These are phyloP conservation scores for Vitis vinifera DNA, from an alignment of 164 flowering plant genomes.

Conservation along the genomic window DNA sequence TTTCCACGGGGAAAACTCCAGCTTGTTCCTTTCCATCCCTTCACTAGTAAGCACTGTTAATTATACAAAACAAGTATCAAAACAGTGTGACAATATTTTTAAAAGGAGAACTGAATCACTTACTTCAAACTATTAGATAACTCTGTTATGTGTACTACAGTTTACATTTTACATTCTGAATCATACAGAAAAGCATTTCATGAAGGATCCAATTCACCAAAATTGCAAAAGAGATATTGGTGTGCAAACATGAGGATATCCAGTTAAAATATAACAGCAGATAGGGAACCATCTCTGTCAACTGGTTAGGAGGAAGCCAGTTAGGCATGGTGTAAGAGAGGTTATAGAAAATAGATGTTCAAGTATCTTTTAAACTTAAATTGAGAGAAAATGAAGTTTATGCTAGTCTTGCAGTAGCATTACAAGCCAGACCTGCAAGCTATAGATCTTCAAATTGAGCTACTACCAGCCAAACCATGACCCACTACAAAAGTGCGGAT, in stretches of 20 bases:
- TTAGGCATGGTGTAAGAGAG: background rate
- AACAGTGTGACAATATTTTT: background rate
- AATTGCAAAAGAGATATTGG: background rate
- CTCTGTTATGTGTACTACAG: background rate
- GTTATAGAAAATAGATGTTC: too few species aligned
- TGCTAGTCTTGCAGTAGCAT: too few species aligned
- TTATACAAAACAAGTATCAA: background rate
- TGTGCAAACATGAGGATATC: background rate
- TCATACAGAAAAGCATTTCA: background rate
- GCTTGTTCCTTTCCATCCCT: slow-evolving; percentile 98
- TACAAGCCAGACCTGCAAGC: too few species aligned
- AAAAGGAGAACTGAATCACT: background rate
- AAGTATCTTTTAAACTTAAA: too few species aligned
- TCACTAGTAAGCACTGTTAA: slow-evolving; percentile 83
- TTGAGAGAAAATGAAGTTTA: too few species aligned
- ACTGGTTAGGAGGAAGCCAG: background rate
- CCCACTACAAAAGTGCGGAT: too few species aligned
- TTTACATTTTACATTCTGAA: background rate
- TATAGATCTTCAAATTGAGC: too few species aligned
- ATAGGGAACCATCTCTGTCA: too few species aligned
- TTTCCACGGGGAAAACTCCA: slow-evolving; percentile 99
- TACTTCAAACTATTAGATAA: background rate
- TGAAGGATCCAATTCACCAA: background rate
- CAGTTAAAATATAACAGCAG: too few species aligned
- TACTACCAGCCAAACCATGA: too few species aligned